Conservation (phyloP, 2,329 filamentous ascomycete genomes). For the Curvularia sp. region DNA sequence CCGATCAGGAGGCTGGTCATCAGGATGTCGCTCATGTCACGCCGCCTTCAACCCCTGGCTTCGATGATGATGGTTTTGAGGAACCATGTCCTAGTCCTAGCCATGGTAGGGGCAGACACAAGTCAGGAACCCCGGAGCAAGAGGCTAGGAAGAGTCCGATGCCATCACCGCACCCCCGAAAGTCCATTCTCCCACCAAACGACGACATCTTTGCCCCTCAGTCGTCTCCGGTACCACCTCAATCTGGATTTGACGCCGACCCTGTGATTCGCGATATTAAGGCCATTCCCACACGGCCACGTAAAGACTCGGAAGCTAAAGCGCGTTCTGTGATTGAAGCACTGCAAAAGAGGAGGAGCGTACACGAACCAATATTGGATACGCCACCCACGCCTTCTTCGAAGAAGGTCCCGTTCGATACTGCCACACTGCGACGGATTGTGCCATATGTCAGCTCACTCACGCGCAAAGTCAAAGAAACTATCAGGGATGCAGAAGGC, state of each 20-base stretch:
- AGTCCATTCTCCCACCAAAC: slow-evolving; percentile 48
- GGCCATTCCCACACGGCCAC: slow-evolving; percentile 53
- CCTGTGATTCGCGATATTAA: slow-evolving; percentile 36
- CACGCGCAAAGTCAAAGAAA: slow-evolving; percentile 58
- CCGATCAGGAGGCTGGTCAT: slow-evolving; percentile 70
- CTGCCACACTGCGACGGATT: slow-evolving; percentile 68
- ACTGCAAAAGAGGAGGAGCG: slow-evolving; percentile 60
- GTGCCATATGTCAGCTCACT: slow-evolving; percentile 62
- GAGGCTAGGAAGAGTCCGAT: slow-evolving; percentile 33
- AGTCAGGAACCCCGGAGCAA: slow-evolving; percentile 41
- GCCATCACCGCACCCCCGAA: slow-evolving; percentile 37
- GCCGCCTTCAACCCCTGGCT: slow-evolving; percentile 63
- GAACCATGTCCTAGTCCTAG: slow-evolving; percentile 55
- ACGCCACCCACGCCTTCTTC: slow-evolving; percentile 41
- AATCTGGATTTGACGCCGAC: slow-evolving; percentile 33
- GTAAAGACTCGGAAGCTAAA: slow-evolving; percentile 65
- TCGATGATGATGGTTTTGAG: slow-evolving; percentile 66
- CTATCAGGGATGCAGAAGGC: slow-evolving; percentile 57
- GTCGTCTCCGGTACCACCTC: slow-evolving; percentile 41
- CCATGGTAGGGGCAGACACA: slow-evolving; percentile 38
- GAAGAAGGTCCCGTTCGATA: slow-evolving; percentile 71
- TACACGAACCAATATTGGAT: slow-evolving; percentile 36
- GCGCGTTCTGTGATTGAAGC: slow-evolving; percentile 69
- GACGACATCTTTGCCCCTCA: slow-evolving; percentile 49
- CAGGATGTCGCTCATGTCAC: slow-evolving; percentile 62